These are phyloP conservation scores for Pistacia atlantica DNA, from an alignment of 345 rosid species.

Conservation along the genomic window DNA sequence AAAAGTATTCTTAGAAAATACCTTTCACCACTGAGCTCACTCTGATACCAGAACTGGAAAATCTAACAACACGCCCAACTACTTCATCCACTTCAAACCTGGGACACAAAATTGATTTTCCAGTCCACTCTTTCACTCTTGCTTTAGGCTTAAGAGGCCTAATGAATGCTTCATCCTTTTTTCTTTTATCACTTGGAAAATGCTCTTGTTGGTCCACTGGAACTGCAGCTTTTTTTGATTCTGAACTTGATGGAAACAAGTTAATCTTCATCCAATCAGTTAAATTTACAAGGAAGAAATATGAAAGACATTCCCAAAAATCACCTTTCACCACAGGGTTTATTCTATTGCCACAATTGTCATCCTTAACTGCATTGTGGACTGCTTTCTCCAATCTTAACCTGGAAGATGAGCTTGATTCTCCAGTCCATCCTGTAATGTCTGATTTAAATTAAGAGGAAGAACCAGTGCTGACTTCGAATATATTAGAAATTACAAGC, in stretches of 20 bases:
- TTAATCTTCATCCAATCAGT: constrained; percentile 10
- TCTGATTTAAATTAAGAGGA: constrained; percentile 18
- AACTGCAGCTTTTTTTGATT: constrained; percentile 18
- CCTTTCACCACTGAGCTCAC: constrained; percentile 7
- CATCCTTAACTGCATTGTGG: not conserved
- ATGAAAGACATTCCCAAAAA: not conserved
- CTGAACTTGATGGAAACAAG: constrained; percentile 21
- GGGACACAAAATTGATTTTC: constrained; percentile 3
- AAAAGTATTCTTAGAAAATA: not conserved
- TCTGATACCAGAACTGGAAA: constrained; percentile 3
- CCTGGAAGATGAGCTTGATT: constrained; percentile 5
- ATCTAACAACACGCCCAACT: not conserved
- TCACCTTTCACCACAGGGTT: constrained; percentile 25
- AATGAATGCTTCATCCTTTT: constrained; percentile 23
- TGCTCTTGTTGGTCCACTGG: constrained; percentile 20
- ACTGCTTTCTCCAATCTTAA: constrained; percentile 29
- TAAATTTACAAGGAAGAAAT: not conserved
- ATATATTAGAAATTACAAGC: not conserved
- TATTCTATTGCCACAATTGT: not conserved
- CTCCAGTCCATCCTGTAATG: constrained; percentile 16
- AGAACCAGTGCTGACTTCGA: constrained; percentile 12
- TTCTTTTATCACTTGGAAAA: constrained; percentile 26
- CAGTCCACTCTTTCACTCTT: not conserved
- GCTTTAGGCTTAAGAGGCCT: constrained; percentile 19
- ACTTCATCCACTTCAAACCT: not conserved